phyloP scores from a whole-genome alignment of 306 rosid genomes.

The Ammopiptanthus mongolicus region DNA sequence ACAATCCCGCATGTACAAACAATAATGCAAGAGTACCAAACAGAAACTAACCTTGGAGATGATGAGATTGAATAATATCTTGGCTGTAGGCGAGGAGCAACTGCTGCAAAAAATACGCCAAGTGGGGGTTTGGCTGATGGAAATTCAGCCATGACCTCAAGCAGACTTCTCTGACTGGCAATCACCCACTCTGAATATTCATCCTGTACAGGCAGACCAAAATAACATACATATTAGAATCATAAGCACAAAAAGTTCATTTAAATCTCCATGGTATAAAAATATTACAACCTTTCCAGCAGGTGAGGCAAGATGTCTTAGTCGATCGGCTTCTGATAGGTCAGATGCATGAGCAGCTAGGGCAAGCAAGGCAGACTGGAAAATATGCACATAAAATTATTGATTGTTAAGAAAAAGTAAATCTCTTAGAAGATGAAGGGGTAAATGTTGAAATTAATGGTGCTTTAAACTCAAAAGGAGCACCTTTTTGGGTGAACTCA shows the following conservation, averaged over 20 bases:
- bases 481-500: conserved; percentile 95
- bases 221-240: conserved; percentile 27
- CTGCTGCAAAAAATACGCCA: conserved; percentile 89
- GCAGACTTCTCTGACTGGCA: conserved; percentile 91
- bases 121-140: conserved; percentile 89
- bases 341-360: conserved; percentile 90
- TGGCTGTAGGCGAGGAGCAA: conserved; percentile 91
- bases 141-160: conserved; percentile 89
- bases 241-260: neutral
- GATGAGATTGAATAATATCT: conserved; percentile 97
- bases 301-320: conserved; percentile 90
- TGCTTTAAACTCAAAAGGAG: conserved; percentile 19
- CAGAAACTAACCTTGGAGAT: conserved; percentile 61
- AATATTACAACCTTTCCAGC: conserved; percentile 74
- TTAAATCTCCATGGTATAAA: neutral
- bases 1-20: neutral
- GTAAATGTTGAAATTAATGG: neutral
- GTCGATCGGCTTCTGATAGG: conserved; percentile 80
- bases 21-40: neutral
- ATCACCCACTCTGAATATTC: conserved; percentile 84
- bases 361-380: conserved; percentile 77
- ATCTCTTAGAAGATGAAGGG: neutral
- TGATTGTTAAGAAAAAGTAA: neutral
- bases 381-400: conserved; percentile 5
- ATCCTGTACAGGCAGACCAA: conserved; percentile 52